phyloP scores from a whole-genome alignment of 495 filamentous ascomycete genomes.

The Eremomyces bilateralis region DNA sequence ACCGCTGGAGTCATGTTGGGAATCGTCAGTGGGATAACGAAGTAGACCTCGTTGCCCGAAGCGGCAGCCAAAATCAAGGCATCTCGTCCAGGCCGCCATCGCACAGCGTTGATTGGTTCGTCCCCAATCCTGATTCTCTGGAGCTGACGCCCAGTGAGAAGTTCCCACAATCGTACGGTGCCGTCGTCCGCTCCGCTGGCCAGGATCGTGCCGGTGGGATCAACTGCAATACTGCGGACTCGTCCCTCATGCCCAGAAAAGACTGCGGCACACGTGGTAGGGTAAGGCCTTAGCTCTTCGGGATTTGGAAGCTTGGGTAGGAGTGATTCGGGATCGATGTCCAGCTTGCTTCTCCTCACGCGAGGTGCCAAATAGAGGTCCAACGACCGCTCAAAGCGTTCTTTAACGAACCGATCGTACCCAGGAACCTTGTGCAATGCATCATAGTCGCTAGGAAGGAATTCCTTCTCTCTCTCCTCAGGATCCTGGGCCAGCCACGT shows the following conservation, averaged over 20 bases:
- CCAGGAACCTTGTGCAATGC: conserved; percentile 79
- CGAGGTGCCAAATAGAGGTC: conserved; percentile 90
- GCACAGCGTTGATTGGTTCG: conserved; percentile 67
- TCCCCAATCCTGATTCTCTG: conserved; percentile 66
- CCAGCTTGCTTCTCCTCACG: conserved; percentile 77
- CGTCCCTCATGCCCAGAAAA: conserved; percentile 78
- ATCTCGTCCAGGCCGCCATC: conserved; percentile 76
- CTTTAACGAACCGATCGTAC: conserved; percentile 78
- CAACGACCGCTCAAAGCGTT: conserved; percentile 85
- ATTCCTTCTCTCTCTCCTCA: conserved; percentile 80
- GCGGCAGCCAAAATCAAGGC: conserved; percentile 62
- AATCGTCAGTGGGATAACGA: conserved; percentile 43
- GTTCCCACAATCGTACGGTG: conserved; percentile 76
- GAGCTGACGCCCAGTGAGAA: conserved; percentile 65
- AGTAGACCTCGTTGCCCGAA: conserved; percentile 62
- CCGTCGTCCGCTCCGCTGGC: conserved; percentile 92
- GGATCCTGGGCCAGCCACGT: conserved; percentile 76
- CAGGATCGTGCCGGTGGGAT: conserved; percentile 54
- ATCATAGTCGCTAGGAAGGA: conserved; percentile 56
- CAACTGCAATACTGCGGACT: conserved; percentile 60
- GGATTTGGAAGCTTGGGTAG: conserved; percentile 90
- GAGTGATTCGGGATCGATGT: conserved; percentile 86
- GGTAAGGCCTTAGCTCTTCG: conserved; percentile 83
- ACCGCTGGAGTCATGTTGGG: conserved; percentile 44
- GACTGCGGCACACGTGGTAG: conserved; percentile 61